Evolutionary conservation across 192 early-diverging fungal species (phyloP).

Genomic region (Pilaira anomala): DNA sequence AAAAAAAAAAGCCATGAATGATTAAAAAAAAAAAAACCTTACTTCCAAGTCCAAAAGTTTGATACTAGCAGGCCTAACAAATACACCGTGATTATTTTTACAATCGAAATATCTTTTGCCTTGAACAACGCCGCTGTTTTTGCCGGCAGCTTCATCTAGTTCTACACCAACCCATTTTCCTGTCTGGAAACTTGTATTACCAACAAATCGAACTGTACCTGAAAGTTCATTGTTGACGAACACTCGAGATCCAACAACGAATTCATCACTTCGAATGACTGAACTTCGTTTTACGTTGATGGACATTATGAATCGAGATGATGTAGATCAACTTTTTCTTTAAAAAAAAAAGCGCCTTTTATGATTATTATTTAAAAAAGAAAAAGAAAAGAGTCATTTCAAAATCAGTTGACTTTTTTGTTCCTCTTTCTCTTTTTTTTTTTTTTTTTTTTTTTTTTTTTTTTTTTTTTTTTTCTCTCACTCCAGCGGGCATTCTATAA

Average conservation of each 20-base stretch:
- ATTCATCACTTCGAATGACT: background rate
- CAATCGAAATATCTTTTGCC: conserved; percentile 79
- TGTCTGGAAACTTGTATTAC: conserved; percentile 73
- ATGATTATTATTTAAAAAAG: too few species aligned
- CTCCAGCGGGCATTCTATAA: too few species aligned
- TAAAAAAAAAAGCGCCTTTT: too few species aligned
- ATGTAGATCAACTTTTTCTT: too few species aligned
- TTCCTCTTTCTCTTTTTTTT: too few species aligned
- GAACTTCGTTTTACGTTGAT: background rate
- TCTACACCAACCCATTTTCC: conserved; percentile 92
- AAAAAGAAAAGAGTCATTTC: too few species aligned
- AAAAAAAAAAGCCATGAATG: background rate
- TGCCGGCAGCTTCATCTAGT: conserved; percentile 66
- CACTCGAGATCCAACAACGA: background rate
- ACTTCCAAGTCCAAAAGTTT: conserved; percentile 8
- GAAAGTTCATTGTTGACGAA: background rate
- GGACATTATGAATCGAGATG: too few species aligned
- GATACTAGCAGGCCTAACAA: conserved; percentile 67
- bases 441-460: too few species aligned
- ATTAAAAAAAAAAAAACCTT: too few species aligned
- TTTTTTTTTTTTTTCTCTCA: too few species aligned
- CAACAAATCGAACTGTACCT: conserved; percentile 77
- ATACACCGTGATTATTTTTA: conserved; percentile 64
- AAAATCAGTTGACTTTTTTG: too few species aligned
- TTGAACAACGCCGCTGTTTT: conserved; percentile 74